phyloP scores from a whole-genome alignment of 1,284 basidiomycete species.

The Trametes sp. region DNA sequence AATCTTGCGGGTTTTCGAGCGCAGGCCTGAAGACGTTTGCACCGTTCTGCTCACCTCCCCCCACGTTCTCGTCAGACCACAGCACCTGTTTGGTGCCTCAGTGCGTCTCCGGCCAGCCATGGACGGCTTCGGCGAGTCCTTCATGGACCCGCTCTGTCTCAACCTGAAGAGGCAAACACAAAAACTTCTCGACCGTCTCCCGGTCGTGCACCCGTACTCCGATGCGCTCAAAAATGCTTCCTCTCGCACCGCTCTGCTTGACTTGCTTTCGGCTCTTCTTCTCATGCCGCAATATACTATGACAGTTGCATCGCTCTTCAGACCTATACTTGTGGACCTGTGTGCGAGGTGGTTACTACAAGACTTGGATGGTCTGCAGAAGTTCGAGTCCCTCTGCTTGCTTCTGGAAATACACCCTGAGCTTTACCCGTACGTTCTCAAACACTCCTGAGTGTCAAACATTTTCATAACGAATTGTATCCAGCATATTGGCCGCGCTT shows the following conservation, averaged over 20 bases:
- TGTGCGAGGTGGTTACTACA: conserved; percentile 73
- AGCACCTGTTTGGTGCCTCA: background rate
- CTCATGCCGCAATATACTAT: conserved; percentile 61
- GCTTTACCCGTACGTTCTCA: conserved; percentile 71
- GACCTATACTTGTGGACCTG: conserved; percentile 75
- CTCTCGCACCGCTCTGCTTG: conserved; percentile 48
- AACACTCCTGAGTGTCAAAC: background rate
- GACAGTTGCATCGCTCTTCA: conserved; percentile 62
- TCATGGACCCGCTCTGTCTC: conserved; percentile 55
- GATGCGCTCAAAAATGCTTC: conserved; percentile 46
- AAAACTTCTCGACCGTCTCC: conserved; percentile 51
- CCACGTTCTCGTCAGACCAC: background rate
- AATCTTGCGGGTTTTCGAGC: background rate
- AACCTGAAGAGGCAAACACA: conserved; percentile 60
- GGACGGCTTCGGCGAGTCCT: background rate
- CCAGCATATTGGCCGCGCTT: conserved; percentile 56
- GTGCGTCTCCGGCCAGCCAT: conserved; percentile 6
- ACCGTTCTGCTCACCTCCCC: background rate
- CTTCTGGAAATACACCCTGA: conserved; percentile 77
- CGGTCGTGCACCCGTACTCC: conserved; percentile 46
- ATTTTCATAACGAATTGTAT: background rate
- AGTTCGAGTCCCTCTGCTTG: conserved; percentile 66
- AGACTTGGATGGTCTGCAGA: conserved; percentile 54
- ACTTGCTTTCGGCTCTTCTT: conserved; percentile 40
- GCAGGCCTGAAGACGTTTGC: background rate